Evolutionary conservation across 2,329 filamentous ascomycete genomes (phyloP).

Genomic region (Colletotrichum plurivorum): DNA sequence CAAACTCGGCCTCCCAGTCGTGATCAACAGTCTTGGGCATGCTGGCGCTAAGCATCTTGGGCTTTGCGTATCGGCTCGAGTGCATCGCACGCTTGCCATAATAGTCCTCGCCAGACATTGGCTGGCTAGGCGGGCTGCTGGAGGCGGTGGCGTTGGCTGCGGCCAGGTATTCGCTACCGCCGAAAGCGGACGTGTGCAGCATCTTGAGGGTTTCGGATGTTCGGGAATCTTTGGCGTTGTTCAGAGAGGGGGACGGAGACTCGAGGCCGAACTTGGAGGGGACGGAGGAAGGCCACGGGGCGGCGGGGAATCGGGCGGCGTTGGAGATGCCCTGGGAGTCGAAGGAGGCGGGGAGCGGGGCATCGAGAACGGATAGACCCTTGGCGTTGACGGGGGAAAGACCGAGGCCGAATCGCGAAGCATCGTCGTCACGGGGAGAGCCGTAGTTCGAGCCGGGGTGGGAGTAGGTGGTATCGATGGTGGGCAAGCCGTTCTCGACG

Average conservation of each 20-base stretch:
- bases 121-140: constrained; percentile 65
- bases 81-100: constrained; percentile 80
- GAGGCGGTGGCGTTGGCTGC: constrained; percentile 52
- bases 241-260: constrained; percentile 83
- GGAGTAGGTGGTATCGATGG: constrained; percentile 71
- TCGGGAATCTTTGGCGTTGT: constrained; percentile 70
- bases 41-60: constrained; percentile 79
- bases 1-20: constrained; percentile 78
- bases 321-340: constrained; percentile 96
- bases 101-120: constrained; percentile 70
- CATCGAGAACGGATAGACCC: constrained; percentile 90
- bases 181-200: constrained; percentile 77
- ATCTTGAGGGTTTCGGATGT: constrained; percentile 76
- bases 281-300: constrained; percentile 91
- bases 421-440: constrained; percentile 81
- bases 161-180: constrained; percentile 75
- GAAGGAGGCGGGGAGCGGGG: constrained; percentile 92
- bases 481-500: constrained; percentile 69
- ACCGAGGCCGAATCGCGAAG: constrained; percentile 74
- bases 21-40: constrained; percentile 75
- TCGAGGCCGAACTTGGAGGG: constrained; percentile 93
- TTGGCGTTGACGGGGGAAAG: constrained; percentile 82
- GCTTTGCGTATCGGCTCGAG: constrained; percentile 76
- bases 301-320: constrained; percentile 82
- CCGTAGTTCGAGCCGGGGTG: constrained; percentile 77